phyloP scores from a whole-genome alignment of 768 basidiomycete species.

The Pilatotrama ljubarskyi region DNA sequence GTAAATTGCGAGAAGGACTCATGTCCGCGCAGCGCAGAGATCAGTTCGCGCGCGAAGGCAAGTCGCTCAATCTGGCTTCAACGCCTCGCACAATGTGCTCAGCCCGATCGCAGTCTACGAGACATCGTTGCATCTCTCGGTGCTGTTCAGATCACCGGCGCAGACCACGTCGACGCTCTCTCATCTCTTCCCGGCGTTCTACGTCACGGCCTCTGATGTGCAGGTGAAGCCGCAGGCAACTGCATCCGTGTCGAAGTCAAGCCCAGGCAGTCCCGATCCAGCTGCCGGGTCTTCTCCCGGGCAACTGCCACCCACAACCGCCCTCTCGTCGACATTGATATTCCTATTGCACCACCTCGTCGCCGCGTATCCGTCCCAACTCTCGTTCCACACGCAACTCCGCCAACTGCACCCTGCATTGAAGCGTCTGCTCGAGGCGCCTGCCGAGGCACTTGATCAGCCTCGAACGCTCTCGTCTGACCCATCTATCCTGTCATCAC shows the following conservation, averaged over 20 bases:
- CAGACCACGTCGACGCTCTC: conserved; percentile 65
- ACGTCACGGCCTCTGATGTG: conserved; percentile 30
- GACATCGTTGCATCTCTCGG: conserved; percentile 65
- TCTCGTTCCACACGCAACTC: conserved; percentile 49
- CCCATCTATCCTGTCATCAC: not conserved
- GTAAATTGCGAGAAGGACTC: conserved; percentile 77
- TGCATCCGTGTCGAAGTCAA: not conserved
- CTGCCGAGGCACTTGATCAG: not conserved
- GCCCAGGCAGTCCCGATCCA: not conserved
- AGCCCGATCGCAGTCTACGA: conserved; percentile 59
- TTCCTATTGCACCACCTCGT: conserved; percentile 61
- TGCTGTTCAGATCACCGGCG: conserved; percentile 58
- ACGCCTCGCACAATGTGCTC: not conserved
- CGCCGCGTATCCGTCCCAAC: conserved; percentile 64
- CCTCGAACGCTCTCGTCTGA: not conserved
- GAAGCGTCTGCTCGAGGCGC: conserved; percentile 17
- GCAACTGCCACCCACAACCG: not conserved
- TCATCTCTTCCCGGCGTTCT: conserved; percentile 54
- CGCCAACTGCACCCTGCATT: conserved; percentile 42
- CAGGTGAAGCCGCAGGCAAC: not conserved
- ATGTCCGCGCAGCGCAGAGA: conserved; percentile 60
- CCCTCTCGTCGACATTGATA: conserved; percentile 35
- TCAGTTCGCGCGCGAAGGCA: conserved; percentile 68
- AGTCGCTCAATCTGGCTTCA: conserved; percentile 12
- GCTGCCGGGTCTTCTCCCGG: not conserved